Evolutionary conservation across 441 rosid genomes (phyloP).

Genomic region (Euphorbia celastroides): DNA sequence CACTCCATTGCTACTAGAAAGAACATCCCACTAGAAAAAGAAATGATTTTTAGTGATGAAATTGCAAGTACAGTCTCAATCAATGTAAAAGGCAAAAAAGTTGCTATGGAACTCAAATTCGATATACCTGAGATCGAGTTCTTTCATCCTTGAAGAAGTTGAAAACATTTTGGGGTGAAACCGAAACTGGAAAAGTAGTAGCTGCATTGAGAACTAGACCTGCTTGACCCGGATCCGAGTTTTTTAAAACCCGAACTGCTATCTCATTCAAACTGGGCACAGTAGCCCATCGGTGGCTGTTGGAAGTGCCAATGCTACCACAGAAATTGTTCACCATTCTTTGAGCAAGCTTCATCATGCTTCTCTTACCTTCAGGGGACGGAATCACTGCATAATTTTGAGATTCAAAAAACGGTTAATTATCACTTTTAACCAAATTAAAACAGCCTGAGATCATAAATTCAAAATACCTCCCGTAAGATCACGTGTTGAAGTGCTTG

Average conservation of each 20-base stretch:
- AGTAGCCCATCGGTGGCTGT: slow-evolving; percentile 60
- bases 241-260: slow-evolving; percentile 79
- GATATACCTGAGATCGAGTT: slow-evolving; percentile 75
- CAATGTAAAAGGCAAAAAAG: neutral
- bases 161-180: slow-evolving; percentile 68
- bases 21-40: slow-evolving; percentile 82
- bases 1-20: slow-evolving; percentile 78
- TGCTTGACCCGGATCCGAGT: slow-evolving; percentile 70
- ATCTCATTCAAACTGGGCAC: slow-evolving; percentile 58
- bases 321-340: slow-evolving; percentile 87
- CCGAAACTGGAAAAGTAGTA: slow-evolving; percentile 85
- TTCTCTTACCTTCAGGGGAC: slow-evolving; percentile 78
- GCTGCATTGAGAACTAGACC: slow-evolving; percentile 91
- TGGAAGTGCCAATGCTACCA: slow-evolving; percentile 71
- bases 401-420: neutral
- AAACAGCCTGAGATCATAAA: neutral
- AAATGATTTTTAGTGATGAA: neutral
- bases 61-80: neutral
- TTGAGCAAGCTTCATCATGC: slow-evolving; percentile 97
- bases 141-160: slow-evolving; percentile 87
- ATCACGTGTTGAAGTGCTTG: slow-evolving; percentile 58
- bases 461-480: slow-evolving; percentile 65
- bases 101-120: neutral
- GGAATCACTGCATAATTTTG: slow-evolving; percentile 53
- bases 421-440: neutral